Evolutionary conservation across 345 rosid species (phyloP).

Genomic region (Gossypium australe): DNA sequence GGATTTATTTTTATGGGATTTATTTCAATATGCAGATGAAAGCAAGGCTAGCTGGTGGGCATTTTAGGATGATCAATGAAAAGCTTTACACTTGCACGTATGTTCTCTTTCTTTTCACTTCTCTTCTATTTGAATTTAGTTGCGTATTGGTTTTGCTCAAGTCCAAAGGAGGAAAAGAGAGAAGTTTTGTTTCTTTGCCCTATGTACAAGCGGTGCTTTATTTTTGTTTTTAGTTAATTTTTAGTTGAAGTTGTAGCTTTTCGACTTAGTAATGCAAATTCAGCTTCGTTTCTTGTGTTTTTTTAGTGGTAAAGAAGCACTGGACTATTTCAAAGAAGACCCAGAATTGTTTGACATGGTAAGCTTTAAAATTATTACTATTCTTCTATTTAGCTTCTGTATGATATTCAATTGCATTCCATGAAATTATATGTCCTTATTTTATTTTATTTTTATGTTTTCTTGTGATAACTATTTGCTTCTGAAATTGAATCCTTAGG

Average conservation of each 20-base stretch:
- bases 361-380: constrained; percentile 12
- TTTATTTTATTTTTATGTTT: too few species aligned
- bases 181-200: neutral
- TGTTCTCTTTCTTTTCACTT: neutral
- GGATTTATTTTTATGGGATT: neutral
- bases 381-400: neutral
- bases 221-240: neutral
- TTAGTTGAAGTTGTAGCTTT: neutral
- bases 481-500: neutral
- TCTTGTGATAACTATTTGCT: too few species aligned
- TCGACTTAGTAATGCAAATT: neutral
- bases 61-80: constrained; percentile 91
- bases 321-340: constrained; percentile 65
- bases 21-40: constrained; percentile 50
- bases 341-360: constrained; percentile 82
- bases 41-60: constrained; percentile 73
- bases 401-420: neutral
- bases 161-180: neutral
- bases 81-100: constrained; percentile 94
- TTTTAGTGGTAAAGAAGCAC: constrained; percentile 79
- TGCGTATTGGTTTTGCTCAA: neutral
- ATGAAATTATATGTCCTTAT: too few species aligned
- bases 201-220: neutral
- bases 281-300: constrained; percentile 4
- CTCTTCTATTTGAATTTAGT: neutral